These are phyloP conservation scores for Furcasterigmium sp. DNA, from an alignment of 2,329 filamentous ascomycete genomes.

Conservation along the genomic window DNA sequence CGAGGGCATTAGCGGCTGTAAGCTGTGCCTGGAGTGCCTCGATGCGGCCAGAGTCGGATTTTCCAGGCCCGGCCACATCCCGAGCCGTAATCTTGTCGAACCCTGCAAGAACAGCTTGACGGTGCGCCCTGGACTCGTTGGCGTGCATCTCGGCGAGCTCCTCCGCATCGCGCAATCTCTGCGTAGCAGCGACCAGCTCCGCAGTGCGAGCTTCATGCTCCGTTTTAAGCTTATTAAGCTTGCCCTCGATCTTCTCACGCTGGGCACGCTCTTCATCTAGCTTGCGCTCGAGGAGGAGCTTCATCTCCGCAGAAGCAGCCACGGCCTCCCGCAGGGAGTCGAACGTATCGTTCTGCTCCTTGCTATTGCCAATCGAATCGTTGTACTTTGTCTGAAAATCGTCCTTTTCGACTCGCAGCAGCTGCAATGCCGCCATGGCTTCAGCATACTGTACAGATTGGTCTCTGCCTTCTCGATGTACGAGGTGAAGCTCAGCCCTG, in stretches of 20 bases:
- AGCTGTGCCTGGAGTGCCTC: slow-evolving; percentile 74
- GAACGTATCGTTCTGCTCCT: slow-evolving; percentile 67
- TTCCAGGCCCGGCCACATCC: slow-evolving; percentile 37
- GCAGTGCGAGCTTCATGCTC: slow-evolving; percentile 77
- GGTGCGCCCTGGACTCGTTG: slow-evolving; percentile 80
- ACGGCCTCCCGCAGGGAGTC: slow-evolving; percentile 74
- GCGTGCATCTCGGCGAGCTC: slow-evolving; percentile 84
- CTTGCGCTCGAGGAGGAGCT: slow-evolving; percentile 70
- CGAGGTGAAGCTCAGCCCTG: slow-evolving; percentile 76
- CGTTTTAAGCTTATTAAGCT: slow-evolving; percentile 68
- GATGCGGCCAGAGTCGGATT: slow-evolving; percentile 60
- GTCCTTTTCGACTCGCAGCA: slow-evolving; percentile 81
- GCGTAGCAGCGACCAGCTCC: slow-evolving; percentile 70
- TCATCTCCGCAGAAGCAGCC: slow-evolving; percentile 71
- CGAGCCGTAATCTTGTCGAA: slow-evolving; percentile 66
- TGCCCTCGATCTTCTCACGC: slow-evolving; percentile 69
- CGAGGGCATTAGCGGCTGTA: slow-evolving; percentile 69
- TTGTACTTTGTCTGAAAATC: slow-evolving; percentile 67
- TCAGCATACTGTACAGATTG: slow-evolving; percentile 74
- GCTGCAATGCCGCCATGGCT: slow-evolving; percentile 65
- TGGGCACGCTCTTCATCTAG: slow-evolving; percentile 77
- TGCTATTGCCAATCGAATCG: slow-evolving; percentile 59
- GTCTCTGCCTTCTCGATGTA: slow-evolving; percentile 73
- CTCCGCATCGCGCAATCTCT: slow-evolving; percentile 78
- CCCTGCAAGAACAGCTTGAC: slow-evolving; percentile 74